Evolutionary conservation across 495 filamentous ascomycete species (phyloP), one percentile per base, ranked within the genome.

Genomic region (Tuber melanosporum): DNA sequence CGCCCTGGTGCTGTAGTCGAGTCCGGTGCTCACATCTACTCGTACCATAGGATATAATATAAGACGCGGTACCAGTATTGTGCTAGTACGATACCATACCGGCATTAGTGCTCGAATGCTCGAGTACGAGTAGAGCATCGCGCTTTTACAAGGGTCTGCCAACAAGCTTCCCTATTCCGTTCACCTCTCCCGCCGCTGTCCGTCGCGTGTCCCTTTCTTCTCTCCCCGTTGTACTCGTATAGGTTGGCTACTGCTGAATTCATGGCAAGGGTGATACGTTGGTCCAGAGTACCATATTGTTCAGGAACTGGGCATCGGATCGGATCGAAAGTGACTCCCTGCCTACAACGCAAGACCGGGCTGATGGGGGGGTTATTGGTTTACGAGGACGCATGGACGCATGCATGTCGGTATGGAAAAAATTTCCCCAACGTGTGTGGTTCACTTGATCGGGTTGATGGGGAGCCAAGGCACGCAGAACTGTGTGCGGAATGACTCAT

Each of bases 321-420:
- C 43, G 69, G 70, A 70, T 43, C 71, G 66, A 22, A 72, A 74
- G 44, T 32, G 41, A 72, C 44, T 32, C 32, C 71, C 36, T 36
- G 17, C 62, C 52, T 9, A n/a, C 36, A n/a, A 73, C 41, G 41
- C 39, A 36, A 26, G 32, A 74, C 39, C 62, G 70, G 42, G 70
- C 57, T 6, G 12, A 32, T 1, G 3, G 57, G 52, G 49, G 49
- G 8, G 3, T 4, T 20, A 10, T 15, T 62, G 52, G 14, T 32
- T 66, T 32, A 32, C 57, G 12, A 32, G 57, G 26, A 66, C 57
- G 3, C 57, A 15, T 66, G 57, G 26, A 66, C 57, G 3, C 57
- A 15, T 66, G 3, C 57, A 15, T 66, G 15, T 12, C 12, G 12
- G 45, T 46, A 66, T 32, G 43, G 44, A 70, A 71, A 70, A 72